These are phyloP conservation scores for Fistulifera solaris DNA, from an alignment of 108 stramenopile species.

Conservation along the genomic window DNA sequence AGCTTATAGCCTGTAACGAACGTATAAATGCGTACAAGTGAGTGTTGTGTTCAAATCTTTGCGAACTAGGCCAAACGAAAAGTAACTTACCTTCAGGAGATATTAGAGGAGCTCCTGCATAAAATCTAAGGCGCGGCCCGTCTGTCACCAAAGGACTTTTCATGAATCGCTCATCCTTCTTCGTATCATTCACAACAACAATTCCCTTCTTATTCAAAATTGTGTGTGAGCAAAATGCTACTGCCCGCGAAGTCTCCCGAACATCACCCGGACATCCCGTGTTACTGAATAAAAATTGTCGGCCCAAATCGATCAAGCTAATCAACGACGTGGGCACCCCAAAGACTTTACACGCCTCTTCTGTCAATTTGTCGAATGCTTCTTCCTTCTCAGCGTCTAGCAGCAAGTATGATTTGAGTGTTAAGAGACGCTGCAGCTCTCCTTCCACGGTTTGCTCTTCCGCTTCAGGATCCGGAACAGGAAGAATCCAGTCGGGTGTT, in stretches of 20 bases:
- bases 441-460: slow-evolving; percentile 11
- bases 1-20: slow-evolving; percentile 41
- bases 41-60: slow-evolving; percentile 36
- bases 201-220: slow-evolving; percentile 41
- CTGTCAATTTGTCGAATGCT: slow-evolving; percentile 27
- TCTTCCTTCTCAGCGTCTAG: slow-evolving; percentile 21
- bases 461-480: slow-evolving; percentile 7
- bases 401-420: slow-evolving; percentile 6
- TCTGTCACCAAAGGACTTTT: slow-evolving; percentile 53
- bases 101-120: slow-evolving; percentile 59
- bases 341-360: slow-evolving; percentile 38
- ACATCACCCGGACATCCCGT: slow-evolving; percentile 10
- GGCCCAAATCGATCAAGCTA: slow-evolving; percentile 47
- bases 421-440: slow-evolving; percentile 6
- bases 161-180: slow-evolving; percentile 56
- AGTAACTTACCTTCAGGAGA: slow-evolving; percentile 16
- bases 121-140: slow-evolving; percentile 62
- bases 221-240: slow-evolving; percentile 63
- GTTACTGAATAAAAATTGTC: slow-evolving; percentile 59
- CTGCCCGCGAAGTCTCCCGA: slow-evolving; percentile 46
- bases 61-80: slow-evolving; percentile 5
- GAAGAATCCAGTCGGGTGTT: slow-evolving; percentile 7
- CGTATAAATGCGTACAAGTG: slow-evolving; percentile 35
- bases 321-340: slow-evolving; percentile 65
- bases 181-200: slow-evolving; percentile 47